A percentile compares a stretch with the other conserved stretches of the same genome.
phyloP scores from a whole-genome alignment of 2,329 filamentous ascomycete species.

The Sclerotinia glacialis region DNA sequence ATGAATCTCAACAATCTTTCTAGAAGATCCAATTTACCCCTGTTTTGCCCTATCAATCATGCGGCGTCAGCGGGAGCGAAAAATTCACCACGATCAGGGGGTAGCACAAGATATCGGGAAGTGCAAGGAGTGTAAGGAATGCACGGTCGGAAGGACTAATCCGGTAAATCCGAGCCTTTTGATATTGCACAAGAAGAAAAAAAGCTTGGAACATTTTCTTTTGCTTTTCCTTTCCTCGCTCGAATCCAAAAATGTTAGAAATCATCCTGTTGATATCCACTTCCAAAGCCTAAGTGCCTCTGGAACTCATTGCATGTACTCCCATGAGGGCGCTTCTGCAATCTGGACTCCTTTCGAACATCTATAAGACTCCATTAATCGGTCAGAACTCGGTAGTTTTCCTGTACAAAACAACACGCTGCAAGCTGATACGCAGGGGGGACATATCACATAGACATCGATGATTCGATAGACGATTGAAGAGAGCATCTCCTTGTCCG shows the following conservation, averaged over 20 bases:
- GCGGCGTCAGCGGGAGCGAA: constrained; percentile 12
- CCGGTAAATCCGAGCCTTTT: constrained; percentile 19
- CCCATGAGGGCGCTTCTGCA: not conserved
- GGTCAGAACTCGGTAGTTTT: constrained; percentile 15
- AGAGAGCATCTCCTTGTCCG: not conserved
- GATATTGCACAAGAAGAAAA: not conserved
- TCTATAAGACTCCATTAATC: not conserved
- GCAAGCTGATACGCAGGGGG: constrained; percentile 12
- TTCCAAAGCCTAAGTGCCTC: constrained; percentile 13
- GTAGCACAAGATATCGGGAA: not conserved
- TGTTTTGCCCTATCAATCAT: constrained; percentile 7
- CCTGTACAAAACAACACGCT: not conserved
- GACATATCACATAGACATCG: constrained; percentile 11
- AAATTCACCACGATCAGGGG: not conserved
- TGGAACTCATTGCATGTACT: constrained; percentile 2
- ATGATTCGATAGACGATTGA: not conserved
- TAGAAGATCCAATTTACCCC: not conserved
- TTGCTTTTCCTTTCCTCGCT: not conserved
- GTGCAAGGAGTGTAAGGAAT: not conserved
- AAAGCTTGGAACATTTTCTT: not conserved
- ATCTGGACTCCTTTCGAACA: constrained; percentile 20
- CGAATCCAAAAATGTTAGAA: not conserved
- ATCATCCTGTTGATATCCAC: constrained; percentile 14
- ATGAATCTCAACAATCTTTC: constrained; percentile 12
- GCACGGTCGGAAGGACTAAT: constrained; percentile 14